Conservation (phyloP, 176 grass and related monocot species). For the Miscanthus lutarioriparius region DNA sequence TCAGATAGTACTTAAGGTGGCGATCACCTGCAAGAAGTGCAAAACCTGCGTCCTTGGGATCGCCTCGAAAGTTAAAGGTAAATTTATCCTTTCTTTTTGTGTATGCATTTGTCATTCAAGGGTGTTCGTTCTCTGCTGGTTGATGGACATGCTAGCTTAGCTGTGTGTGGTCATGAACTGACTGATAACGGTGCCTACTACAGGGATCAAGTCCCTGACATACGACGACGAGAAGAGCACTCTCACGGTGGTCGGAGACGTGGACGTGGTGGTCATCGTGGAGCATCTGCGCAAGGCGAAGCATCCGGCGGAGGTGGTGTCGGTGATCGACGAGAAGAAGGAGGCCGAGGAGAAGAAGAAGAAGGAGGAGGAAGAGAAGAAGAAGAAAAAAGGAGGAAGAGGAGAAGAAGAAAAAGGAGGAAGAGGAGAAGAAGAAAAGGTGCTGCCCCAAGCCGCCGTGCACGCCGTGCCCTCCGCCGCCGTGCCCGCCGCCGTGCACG, state of each 20-base stretch:
- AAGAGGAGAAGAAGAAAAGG: conserved; percentile 28
- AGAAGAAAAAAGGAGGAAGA: conserved; percentile 38
- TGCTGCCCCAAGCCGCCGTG: neutral
- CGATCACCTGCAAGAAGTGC: conserved; percentile 56
- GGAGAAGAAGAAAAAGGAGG: conserved; percentile 37
- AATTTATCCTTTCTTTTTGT: neutral
- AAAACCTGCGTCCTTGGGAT: conserved; percentile 44
- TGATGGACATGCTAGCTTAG: neutral
- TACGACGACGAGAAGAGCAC: conserved; percentile 61
- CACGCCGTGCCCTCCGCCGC: neutral
- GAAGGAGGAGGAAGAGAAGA: conserved; percentile 18
- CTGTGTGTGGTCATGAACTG: too few species aligned
- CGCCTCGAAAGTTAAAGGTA: conserved; percentile 39
- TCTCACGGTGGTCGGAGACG: conserved; percentile 56
- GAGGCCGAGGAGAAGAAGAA: conserved; percentile 48
- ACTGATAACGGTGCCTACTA: neutral
- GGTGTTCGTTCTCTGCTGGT: neutral
- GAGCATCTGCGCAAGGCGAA: conserved; percentile 47
- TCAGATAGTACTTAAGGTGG: conserved; percentile 58
- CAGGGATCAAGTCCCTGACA: conserved; percentile 57
- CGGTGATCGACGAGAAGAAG: conserved; percentile 47
- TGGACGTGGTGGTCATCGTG: conserved; percentile 55
- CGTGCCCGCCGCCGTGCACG: conserved; percentile 3
- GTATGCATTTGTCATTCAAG: neutral
- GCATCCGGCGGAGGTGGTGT: conserved; percentile 40